phyloP scores from a whole-genome alignment of 768 basidiomycete genomes.

The Leccinum uliginosum region DNA sequence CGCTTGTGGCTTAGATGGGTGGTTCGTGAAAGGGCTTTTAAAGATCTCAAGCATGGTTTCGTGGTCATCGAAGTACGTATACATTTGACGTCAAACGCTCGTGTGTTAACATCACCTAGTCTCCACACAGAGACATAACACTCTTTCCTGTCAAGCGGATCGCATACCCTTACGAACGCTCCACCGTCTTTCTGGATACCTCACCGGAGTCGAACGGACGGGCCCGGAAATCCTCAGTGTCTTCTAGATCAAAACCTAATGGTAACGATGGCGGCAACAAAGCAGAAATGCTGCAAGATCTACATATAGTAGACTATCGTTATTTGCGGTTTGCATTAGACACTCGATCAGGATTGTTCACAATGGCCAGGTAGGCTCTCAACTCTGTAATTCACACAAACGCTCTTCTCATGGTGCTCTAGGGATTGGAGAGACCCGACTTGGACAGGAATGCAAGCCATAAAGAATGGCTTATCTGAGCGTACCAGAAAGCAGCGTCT shows the following conservation, averaged over 20 bases:
- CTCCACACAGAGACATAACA: conserved; percentile 76
- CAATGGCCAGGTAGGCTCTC: conserved; percentile 63
- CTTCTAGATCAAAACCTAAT: conserved; percentile 29
- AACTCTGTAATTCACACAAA: background rate
- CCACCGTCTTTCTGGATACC: conserved; percentile 66
- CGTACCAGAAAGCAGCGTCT: conserved; percentile 58
- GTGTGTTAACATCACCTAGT: conserved; percentile 46
- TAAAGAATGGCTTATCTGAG: conserved; percentile 61
- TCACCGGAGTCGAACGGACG: conserved; percentile 29
- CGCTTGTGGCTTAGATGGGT: conserved; percentile 87
- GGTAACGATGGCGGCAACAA: conserved; percentile 29
- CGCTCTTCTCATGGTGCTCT: conserved; percentile 3
- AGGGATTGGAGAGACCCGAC: conserved; percentile 89
- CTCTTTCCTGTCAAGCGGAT: conserved; percentile 68
- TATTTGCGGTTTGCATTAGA: conserved; percentile 90
- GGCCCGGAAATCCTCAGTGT: conserved; percentile 16
- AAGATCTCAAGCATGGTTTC: conserved; percentile 62
- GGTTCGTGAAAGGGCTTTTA: conserved; percentile 78
- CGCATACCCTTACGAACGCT: conserved; percentile 71
- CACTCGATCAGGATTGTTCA: conserved; percentile 76
- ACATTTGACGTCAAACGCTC: background rate
- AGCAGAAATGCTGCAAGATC: conserved; percentile 40
- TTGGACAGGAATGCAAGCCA: conserved; percentile 59
- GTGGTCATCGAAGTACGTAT: conserved; percentile 83
- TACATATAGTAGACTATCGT: conserved; percentile 83